Evolutionary conservation across 1,284 basidiomycete species (phyloP).

Genomic region (Meira nashicola): DNA sequence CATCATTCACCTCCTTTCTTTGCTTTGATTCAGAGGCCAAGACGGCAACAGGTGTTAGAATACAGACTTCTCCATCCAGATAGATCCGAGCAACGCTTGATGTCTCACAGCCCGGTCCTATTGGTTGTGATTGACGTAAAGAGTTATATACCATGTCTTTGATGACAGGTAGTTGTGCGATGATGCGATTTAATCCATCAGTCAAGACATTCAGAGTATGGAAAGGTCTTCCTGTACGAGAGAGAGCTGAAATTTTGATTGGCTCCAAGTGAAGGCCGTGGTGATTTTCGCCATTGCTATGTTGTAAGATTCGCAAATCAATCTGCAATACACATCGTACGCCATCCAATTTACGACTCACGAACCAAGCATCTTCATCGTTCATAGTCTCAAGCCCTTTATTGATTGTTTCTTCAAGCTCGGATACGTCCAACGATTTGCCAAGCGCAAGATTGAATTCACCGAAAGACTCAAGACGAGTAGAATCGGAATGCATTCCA

Average conservation of each 20-base stretch:
- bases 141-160: neutral
- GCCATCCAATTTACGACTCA: conserved; percentile 7
- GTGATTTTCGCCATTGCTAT: neutral
- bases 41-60: neutral
- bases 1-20: neutral
- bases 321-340: conserved; percentile 4
- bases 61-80: conserved; percentile 5
- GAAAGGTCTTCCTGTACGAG: neutral
- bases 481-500: neutral
- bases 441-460: conserved; percentile 6
- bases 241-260: neutral
- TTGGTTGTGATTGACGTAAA: neutral
- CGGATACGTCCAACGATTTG: neutral
- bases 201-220: neutral
- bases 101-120: too few relatives aligned
- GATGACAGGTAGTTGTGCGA: neutral
- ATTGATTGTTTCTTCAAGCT: neutral
- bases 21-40: too few relatives aligned
- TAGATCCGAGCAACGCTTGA: neutral
- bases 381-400: too few relatives aligned
- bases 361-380: conserved; percentile 2
- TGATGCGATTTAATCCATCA: neutral
- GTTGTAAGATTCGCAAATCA: neutral
- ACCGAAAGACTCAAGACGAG: neutral
- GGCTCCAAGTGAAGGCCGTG: too few relatives aligned